phyloP scores from a whole-genome alignment of 164 flowering plant species.

The Vitis labrusca region DNA sequence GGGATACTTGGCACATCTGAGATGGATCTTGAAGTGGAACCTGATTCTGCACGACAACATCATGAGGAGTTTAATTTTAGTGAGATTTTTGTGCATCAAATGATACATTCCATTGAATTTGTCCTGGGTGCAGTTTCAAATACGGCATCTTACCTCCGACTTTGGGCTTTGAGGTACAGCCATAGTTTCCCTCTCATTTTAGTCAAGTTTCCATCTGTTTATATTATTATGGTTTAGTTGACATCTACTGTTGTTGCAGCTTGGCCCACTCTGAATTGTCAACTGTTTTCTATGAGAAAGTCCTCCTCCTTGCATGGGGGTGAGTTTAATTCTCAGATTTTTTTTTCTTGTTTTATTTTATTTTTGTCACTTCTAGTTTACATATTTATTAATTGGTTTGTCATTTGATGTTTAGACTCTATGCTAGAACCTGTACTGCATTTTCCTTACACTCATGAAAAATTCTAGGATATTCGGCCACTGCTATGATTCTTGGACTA shows the following conservation, averaged over 20 bases:
- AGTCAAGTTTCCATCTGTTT: conserved; percentile 1
- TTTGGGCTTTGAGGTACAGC: conserved; percentile 87
- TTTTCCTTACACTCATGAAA: neutral
- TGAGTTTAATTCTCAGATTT: conserved; percentile 30
- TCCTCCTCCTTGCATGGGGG: conserved; percentile 91
- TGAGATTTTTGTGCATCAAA: conserved; percentile 92
- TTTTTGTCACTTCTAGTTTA: neutral
- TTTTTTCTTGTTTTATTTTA: neutral
- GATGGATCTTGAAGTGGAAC: conserved; percentile 72
- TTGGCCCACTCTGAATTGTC: conserved; percentile 96
- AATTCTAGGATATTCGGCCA: neutral
- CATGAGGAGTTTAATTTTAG: conserved; percentile 88
- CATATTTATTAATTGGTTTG: neutral
- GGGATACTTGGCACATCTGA: conserved; percentile 85
- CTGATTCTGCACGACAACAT: conserved; percentile 73
- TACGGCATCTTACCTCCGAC: conserved; percentile 95
- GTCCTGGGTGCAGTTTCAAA: conserved; percentile 93
- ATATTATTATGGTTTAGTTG: conserved; percentile 2
- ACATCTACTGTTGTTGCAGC: conserved; percentile 39
- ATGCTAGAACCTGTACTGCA: neutral
- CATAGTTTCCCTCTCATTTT: neutral
- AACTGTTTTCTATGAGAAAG: conserved; percentile 91
- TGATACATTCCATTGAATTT: conserved; percentile 95
- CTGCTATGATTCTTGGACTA: no score
- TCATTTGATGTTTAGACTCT: neutral